Conservation (phyloP, 2,329 filamentous ascomycete species). For the Colletotrichum salicis region DNA sequence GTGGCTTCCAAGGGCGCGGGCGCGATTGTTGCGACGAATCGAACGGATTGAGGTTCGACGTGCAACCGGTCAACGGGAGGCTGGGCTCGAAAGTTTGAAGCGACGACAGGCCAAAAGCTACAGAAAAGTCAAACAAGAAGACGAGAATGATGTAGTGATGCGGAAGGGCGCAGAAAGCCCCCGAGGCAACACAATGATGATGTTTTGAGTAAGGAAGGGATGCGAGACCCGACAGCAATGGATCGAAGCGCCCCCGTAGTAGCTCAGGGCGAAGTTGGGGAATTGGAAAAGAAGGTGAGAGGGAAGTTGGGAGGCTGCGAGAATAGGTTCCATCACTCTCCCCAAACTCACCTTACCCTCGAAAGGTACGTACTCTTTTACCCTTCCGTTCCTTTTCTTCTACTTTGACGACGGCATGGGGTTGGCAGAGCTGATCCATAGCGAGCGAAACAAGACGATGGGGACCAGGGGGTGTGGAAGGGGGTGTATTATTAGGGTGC, state of each 20-base stretch:
- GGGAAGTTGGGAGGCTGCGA: constrained; percentile 52
- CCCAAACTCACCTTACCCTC: constrained; percentile 57
- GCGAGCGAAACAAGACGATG: constrained; percentile 31
- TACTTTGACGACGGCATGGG: constrained; percentile 21
- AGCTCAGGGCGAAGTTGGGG: constrained; percentile 40
- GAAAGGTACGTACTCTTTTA: constrained; percentile 36
- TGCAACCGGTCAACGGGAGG: constrained; percentile 33
- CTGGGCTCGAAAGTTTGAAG: constrained; percentile 22
- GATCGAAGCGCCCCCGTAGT: constrained; percentile 34
- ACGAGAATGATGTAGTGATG: neutral
- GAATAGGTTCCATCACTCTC: constrained; percentile 43
- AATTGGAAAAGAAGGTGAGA: constrained; percentile 47
- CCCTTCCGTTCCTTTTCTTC: constrained; percentile 28
- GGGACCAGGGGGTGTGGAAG: constrained; percentile 6
- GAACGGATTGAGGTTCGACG: constrained; percentile 33
- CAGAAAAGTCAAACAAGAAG: constrained; percentile 20
- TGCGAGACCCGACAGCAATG: constrained; percentile 34
- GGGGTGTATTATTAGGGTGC: constrained; percentile 4
- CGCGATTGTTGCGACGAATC: constrained; percentile 18
- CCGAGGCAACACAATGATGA: constrained; percentile 26
- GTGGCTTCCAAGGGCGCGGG: constrained; percentile 6
- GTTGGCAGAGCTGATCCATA: constrained; percentile 2
- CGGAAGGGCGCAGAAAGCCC: constrained; percentile 7
- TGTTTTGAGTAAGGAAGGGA: constrained; percentile 37
- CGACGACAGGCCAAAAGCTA: constrained; percentile 17